Percentiles rank a stretch among this genome's conserved stretches.
Evolutionary conservation across 345 rosid species (phyloP).

Genomic region (Arabis alpina): DNA sequence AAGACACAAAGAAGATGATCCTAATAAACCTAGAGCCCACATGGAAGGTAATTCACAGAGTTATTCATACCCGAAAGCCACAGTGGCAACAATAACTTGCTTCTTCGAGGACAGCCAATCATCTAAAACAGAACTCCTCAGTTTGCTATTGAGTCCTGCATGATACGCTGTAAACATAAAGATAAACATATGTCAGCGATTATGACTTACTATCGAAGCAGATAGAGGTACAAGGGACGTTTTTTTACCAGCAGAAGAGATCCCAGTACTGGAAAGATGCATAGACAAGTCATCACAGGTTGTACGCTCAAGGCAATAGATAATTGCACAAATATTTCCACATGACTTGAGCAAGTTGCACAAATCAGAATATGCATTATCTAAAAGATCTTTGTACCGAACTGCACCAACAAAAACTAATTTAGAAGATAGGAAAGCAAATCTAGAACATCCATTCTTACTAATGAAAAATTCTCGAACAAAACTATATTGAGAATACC

Average conservation of each 20-base stretch:
- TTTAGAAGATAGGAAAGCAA: slow-evolving; percentile 43
- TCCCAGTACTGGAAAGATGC: slow-evolving; percentile 72
- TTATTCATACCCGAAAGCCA: slow-evolving; percentile 87
- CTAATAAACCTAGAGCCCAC: slow-evolving; percentile 37
- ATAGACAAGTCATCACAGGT: slow-evolving; percentile 84
- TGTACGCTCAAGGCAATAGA: slow-evolving; percentile 95
- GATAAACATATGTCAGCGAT: slow-evolving; percentile 15
- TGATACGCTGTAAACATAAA: slow-evolving; percentile 74
- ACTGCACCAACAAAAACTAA: slow-evolving; percentile 58
- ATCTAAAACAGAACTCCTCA: slow-evolving; percentile 82
- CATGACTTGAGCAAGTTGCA: slow-evolving; percentile 63
- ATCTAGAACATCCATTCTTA: not conserved
- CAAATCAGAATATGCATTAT: slow-evolving; percentile 77
- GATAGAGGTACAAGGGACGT: not conserved
- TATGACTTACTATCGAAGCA: not conserved
- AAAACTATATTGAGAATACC: slow-evolving; percentile 5
- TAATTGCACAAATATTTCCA: slow-evolving; percentile 81
- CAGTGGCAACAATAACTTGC: slow-evolving; percentile 97
- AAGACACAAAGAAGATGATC: slow-evolving; percentile 44
- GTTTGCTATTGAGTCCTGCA: slow-evolving; percentile 84
- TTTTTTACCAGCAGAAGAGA: slow-evolving; percentile 81
- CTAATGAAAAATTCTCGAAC: slow-evolving; percentile 5
- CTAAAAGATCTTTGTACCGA: slow-evolving; percentile 85
- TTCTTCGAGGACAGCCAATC: slow-evolving; percentile 90
- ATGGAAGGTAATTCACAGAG: slow-evolving; percentile 28